Evolutionary conservation across 2,329 filamentous ascomycete species (phyloP).

Genomic region (Trichoderma citrinoviride): DNA sequence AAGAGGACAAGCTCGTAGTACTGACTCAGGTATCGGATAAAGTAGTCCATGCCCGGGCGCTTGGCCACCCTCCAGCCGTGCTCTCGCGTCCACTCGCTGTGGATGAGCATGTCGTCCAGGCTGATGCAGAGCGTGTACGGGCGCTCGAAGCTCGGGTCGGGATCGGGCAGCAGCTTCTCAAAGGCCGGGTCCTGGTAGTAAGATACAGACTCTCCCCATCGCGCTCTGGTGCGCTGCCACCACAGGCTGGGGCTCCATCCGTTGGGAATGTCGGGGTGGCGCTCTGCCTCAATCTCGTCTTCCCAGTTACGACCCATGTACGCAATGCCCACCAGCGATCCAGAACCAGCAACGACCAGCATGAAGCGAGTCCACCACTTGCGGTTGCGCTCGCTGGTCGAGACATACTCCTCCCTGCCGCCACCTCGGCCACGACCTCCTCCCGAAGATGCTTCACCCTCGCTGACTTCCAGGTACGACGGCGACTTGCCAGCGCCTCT

Average conservation of each 20-base stretch:
- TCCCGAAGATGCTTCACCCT: conserved; percentile 32
- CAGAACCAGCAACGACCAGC: conserved; percentile 60
- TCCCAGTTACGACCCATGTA: conserved; percentile 92
- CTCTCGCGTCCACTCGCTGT: conserved; percentile 91
- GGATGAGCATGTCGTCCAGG: conserved; percentile 88
- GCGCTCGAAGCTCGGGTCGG: conserved; percentile 73
- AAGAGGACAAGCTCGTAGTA: conserved; percentile 98
- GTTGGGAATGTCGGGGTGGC: conserved; percentile 69
- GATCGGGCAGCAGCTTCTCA: conserved; percentile 83
- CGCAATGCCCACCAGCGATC: conserved; percentile 56
- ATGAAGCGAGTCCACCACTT: conserved; percentile 73
- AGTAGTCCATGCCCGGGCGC: conserved; percentile 93
- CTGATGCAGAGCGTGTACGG: conserved; percentile 92
- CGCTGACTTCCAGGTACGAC: conserved; percentile 37
- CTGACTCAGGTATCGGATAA: conserved; percentile 91
- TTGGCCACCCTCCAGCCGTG: conserved; percentile 96
- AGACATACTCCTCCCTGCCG: conserved; percentile 75
- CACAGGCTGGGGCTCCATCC: conserved; percentile 75
- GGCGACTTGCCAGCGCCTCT: conserved; percentile 37
- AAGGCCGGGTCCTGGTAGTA: conserved; percentile 98
- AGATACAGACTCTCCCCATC: conserved; percentile 70
- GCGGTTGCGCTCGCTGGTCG: conserved; percentile 81
- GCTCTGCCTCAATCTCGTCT: conserved; percentile 68
- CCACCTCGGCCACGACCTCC: conserved; percentile 37
- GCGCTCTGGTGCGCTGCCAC: conserved; percentile 76